Evolutionary conservation across 306 rosid species (phyloP).

Genomic region (Medicago truncatula): DNA sequence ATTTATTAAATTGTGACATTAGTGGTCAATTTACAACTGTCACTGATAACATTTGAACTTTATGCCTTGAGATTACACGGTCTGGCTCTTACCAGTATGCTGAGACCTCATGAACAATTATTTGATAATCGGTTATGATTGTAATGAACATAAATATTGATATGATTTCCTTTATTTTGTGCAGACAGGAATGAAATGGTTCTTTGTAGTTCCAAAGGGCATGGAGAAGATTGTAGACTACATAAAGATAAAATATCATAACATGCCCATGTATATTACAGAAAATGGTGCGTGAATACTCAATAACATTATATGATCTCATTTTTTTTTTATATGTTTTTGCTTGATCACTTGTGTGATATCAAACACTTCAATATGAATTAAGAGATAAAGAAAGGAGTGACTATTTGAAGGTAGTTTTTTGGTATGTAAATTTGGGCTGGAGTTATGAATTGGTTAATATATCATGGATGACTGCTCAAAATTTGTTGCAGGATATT

Average conservation of each 20-base stretch:
- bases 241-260: slow-evolving; percentile 56
- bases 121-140: background rate
- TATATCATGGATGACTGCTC: background rate
- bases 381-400: slow-evolving; percentile 12
- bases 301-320: background rate
- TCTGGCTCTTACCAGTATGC: background rate
- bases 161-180: slow-evolving; percentile 6
- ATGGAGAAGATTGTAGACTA: slow-evolving; percentile 61
- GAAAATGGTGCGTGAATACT: slow-evolving; percentile 63
- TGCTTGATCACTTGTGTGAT: background rate
- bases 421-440: slow-evolving; percentile 3
- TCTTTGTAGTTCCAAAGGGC: slow-evolving; percentile 73
- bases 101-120: background rate
- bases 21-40: background rate
- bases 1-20: background rate
- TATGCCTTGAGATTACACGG: background rate
- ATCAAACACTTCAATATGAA: slow-evolving; percentile 2
- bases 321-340: background rate
- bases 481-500: slow-evolving; percentile 51
- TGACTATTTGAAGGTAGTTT: background rate
- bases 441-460: too few relatives aligned
- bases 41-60: background rate
- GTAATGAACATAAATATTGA: background rate
- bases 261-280: slow-evolving; percentile 62
- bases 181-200: slow-evolving; percentile 58